phyloP scores from a whole-genome alignment of 1,284 basidiomycete species.

The Omphalotus olearius region DNA sequence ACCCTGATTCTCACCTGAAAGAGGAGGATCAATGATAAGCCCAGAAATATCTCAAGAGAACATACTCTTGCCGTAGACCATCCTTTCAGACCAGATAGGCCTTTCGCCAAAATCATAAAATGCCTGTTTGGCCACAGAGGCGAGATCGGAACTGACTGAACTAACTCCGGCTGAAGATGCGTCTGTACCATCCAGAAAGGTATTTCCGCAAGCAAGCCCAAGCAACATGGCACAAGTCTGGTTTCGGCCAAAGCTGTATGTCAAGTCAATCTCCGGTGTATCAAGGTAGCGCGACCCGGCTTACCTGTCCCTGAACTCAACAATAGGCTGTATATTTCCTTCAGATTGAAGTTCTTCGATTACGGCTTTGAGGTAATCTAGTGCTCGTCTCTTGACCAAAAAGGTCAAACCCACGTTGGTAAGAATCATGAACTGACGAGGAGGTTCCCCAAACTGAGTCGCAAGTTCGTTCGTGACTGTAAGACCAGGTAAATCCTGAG shows the following conservation, averaged over 20 bases:
- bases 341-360: conserved; percentile 70
- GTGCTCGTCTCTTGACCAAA: conserved; percentile 77
- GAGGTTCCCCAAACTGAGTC: conserved; percentile 68
- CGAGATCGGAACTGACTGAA: conserved; percentile 55
- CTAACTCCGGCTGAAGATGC: conserved; percentile 45
- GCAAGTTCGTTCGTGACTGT: conserved; percentile 75
- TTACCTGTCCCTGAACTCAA: conserved; percentile 72
- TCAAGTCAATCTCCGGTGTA: not conserved
- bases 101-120: conserved; percentile 84
- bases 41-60: conserved; percentile 1
- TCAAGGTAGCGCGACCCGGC: conserved; percentile 6
- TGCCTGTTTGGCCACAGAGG: conserved; percentile 68
- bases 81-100: conserved; percentile 73
- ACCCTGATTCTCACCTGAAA: conserved; percentile 61
- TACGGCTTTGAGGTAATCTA: conserved; percentile 77
- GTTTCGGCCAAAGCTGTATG: conserved; percentile 74
- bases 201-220: conserved; percentile 72
- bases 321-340: conserved; percentile 62
- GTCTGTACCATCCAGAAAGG: conserved; percentile 57
- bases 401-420: conserved; percentile 84
- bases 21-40: conserved; percentile 4
- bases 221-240: conserved; percentile 93
- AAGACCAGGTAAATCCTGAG: conserved; percentile 40
- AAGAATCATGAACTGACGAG: conserved; percentile 80
- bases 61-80: conserved; percentile 55